Conservation (phyloP, 495 filamentous ascomycete genomes). For the Aspergillus bertholletiae region DNA sequence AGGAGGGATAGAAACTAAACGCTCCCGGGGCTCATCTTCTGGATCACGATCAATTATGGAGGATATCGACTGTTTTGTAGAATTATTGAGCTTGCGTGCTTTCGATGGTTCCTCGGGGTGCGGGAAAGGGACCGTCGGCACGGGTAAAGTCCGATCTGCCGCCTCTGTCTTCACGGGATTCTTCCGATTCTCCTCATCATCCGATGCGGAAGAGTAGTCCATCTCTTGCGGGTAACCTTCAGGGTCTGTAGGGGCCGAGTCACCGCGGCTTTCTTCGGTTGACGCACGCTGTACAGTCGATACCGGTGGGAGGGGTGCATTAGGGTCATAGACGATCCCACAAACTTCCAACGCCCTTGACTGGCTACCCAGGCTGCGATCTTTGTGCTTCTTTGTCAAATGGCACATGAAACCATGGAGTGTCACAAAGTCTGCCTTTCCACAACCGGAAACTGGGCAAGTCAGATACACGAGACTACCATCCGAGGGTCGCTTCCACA, state of each 20-base stretch:
- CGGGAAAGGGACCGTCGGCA: constrained; percentile 13
- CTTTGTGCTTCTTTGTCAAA: constrained; percentile 49
- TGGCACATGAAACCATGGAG: constrained; percentile 50
- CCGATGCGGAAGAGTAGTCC: constrained; percentile 37
- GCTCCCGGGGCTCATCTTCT: constrained; percentile 26
- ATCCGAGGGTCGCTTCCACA: constrained; percentile 48
- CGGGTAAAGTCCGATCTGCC: constrained; percentile 20
- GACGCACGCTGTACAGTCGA: constrained; percentile 33
- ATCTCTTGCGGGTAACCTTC: constrained; percentile 31
- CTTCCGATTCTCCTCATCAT: constrained; percentile 25
- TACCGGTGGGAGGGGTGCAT: constrained; percentile 39
- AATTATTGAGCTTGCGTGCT: constrained; percentile 21
- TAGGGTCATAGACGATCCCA: constrained; percentile 43
- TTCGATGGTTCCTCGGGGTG: constrained; percentile 14
- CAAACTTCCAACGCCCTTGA: constrained; percentile 44
- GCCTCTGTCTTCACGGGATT: constrained; percentile 32
- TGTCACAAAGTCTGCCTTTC: constrained; percentile 45
- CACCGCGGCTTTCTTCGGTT: constrained; percentile 35
- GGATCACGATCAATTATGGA: constrained; percentile 44
- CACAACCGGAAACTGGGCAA: constrained; percentile 41
- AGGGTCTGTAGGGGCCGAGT: constrained; percentile 26
- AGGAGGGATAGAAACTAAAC: constrained; percentile 15
- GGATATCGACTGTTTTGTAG: constrained; percentile 43
- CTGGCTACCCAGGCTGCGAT: constrained; percentile 45
- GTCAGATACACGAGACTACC: constrained; percentile 45